Base-by-base conservation (phyloP, 2,329 filamentous ascomycete genomes). In the Cladosporium velox region DNA sequence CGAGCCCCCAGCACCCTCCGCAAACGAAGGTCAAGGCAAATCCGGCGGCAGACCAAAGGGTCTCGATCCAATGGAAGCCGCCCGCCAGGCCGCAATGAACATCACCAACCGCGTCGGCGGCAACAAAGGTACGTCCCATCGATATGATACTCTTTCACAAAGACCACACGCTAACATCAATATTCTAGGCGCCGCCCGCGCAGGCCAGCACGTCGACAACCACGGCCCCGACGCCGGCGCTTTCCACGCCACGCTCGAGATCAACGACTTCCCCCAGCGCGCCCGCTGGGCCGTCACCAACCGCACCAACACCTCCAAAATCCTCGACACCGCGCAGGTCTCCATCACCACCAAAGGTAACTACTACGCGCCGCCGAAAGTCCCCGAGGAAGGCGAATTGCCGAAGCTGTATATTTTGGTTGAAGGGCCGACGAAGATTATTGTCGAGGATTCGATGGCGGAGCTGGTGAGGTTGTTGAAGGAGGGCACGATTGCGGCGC, bases 241-340 rank as follows among this genome's bases (percentile, higher is more conserved):
- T 0, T 99, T 93, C 85, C 95, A 99, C 78, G 93, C 95, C 18
- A 98, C 94, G 4, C 85, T 99, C 68, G 95, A 98, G 79, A 99
- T 99, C 86, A 99, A 99, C 79, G 95, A 99, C 80, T 98, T 98
- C 79, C 95, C 95, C 38, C 95, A 99, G 78, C 98, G 97, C 84
- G 95, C 95, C 70, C 88, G 95, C 72, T 99, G 95, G 95, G 94
- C 93, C 12, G 95, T 99, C 81, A 99, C 95, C 47, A 99, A 99
- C 78, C 88, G 95, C 70, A 98, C 95, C 41, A 99, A 99, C 75
- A 95, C 99, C 66, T 93, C 94, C 72, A 99, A 98, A 84, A 97
- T 99, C 72, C 85, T 99, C 70, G 95, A 99, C 75, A 87, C 91
- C 11, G 97, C 94, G 0, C 94, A 93, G 49, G 96, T 93, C 1